These are phyloP conservation scores for Podospora sp. DNA, from an alignment of 495 filamentous ascomycete genomes.

Conservation along the genomic window DNA sequence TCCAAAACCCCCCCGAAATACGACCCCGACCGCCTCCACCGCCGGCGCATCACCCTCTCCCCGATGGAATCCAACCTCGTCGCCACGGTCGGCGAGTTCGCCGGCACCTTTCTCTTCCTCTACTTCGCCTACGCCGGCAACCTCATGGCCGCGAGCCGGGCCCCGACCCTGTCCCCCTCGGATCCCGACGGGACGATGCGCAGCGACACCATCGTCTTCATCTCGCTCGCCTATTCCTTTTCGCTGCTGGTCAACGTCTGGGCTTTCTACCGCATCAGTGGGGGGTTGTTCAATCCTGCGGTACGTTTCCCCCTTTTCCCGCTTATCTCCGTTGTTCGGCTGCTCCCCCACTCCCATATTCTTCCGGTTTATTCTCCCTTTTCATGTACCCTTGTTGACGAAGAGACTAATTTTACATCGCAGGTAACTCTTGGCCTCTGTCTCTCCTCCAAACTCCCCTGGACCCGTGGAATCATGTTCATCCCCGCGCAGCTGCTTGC, in stretches of 20 bases:
- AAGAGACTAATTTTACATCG: background rate
- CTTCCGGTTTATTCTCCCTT: too few species aligned
- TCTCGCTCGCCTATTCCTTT: slow-evolving; percentile 54
- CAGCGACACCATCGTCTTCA: slow-evolving; percentile 35
- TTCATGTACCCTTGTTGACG: background rate
- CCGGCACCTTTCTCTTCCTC: slow-evolving; percentile 56
- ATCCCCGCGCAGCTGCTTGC: slow-evolving; percentile 57
- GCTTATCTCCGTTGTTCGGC: too few species aligned
- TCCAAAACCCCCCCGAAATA: background rate
- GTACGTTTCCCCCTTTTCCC: too few species aligned
- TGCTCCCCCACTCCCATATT: too few species aligned
- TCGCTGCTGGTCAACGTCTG: slow-evolving; percentile 67
- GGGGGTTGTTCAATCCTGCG: slow-evolving; percentile 68
- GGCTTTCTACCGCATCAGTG: slow-evolving; percentile 67
- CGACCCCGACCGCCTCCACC: background rate
- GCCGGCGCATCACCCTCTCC: slow-evolving; percentile 9
- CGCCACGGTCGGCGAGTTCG: slow-evolving; percentile 46
- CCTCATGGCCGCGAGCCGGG: slow-evolving; percentile 36
- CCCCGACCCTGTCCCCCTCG: slow-evolving; percentile 22
- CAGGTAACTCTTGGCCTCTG: slow-evolving; percentile 53
- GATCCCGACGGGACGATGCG: slow-evolving; percentile 27
- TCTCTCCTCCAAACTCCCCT: slow-evolving; percentile 51
- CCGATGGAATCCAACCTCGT: slow-evolving; percentile 36
- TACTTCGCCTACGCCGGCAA: slow-evolving; percentile 53
- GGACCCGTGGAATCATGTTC: slow-evolving; percentile 51